Evolutionary conservation across 2,329 filamentous ascomycete species (phyloP).

Genomic region (Sporothrix humicola): DNA sequence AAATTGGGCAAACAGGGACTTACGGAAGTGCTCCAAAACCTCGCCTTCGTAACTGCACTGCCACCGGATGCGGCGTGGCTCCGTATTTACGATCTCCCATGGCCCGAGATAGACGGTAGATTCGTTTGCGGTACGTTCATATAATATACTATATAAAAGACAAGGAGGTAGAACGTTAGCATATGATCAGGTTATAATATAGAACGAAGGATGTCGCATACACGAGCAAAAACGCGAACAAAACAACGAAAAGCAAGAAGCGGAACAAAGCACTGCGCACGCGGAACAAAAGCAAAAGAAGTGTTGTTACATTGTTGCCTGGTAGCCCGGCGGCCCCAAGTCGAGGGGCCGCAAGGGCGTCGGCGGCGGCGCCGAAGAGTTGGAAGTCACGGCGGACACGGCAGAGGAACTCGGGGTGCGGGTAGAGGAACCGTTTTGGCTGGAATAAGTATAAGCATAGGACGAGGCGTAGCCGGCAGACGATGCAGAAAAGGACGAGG

Average conservation of each 20-base stretch:
- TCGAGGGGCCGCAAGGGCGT: constrained; percentile 54
- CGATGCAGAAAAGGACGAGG: constrained; percentile 57
- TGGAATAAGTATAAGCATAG: constrained; percentile 51
- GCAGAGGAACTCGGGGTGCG: constrained; percentile 55
- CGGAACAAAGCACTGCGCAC: constrained; percentile 28
- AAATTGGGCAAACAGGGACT: constrained; percentile 32
- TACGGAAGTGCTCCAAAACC: constrained; percentile 58
- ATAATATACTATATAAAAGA: constrained; percentile 52
- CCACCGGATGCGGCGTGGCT: constrained; percentile 58
- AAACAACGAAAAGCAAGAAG: neutral
- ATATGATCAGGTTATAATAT: neutral
- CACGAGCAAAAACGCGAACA: neutral
- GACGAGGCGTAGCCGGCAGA: constrained; percentile 51
- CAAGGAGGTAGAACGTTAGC: neutral
- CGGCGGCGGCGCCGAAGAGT: constrained; percentile 49
- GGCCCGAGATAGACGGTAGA: constrained; percentile 59
- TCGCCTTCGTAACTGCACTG: constrained; percentile 60
- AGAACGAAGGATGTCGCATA: neutral
- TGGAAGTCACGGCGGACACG: constrained; percentile 50
- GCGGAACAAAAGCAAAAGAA: constrained; percentile 37
- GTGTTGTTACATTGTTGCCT: constrained; percentile 58
- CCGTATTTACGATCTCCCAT: constrained; percentile 57
- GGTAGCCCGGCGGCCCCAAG: constrained; percentile 59
- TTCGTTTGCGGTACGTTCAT: constrained; percentile 56
- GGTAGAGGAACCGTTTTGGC: constrained; percentile 51